phyloP scores from a whole-genome alignment of 2,329 filamentous ascomycete genomes.

The Lasiodiplodia sp. region DNA sequence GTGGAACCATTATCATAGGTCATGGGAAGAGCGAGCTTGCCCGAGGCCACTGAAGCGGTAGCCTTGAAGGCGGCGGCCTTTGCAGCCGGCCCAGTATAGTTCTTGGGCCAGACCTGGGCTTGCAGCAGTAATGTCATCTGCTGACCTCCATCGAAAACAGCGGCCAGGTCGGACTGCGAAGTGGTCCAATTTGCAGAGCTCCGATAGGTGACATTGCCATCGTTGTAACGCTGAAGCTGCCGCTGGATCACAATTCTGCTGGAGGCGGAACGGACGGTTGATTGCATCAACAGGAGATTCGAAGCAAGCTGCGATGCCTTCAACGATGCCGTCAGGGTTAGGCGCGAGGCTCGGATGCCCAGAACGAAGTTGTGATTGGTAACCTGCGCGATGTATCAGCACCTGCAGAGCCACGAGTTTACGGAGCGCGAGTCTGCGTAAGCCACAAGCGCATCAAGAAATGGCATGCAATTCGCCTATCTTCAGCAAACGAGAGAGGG shows the following conservation, averaged over 20 bases:
- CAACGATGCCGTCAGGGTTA: constrained; percentile 81
- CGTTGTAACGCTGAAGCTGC: constrained; percentile 59
- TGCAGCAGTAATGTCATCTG: constrained; percentile 66
- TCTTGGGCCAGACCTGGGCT: constrained; percentile 74
- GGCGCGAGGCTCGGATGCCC: constrained; percentile 63
- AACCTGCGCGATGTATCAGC: constrained; percentile 48
- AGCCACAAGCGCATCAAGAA: constrained; percentile 1
- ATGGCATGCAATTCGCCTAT: not conserved
- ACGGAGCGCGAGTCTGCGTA: not conserved
- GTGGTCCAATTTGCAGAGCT: constrained; percentile 65
- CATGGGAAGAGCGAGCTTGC: constrained; percentile 65
- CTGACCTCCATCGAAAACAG: constrained; percentile 70
- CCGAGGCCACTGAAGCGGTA: constrained; percentile 60
- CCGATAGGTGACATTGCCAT: constrained; percentile 57
- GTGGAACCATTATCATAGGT: constrained; percentile 23
- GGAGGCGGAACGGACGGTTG: constrained; percentile 73
- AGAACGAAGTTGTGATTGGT: constrained; percentile 69
- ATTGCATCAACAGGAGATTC: constrained; percentile 80
- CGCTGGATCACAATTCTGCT: constrained; percentile 66
- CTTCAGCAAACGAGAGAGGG: not conserved
- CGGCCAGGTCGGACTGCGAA: constrained; percentile 71
- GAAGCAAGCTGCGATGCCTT: constrained; percentile 84
- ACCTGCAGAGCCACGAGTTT: not conserved
- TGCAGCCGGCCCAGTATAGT: constrained; percentile 60
- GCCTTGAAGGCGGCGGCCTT: constrained; percentile 67